Evolutionary conservation across 176 grass and related monocot species (phyloP).

Genomic region (Bonia amplexicaulis): DNA sequence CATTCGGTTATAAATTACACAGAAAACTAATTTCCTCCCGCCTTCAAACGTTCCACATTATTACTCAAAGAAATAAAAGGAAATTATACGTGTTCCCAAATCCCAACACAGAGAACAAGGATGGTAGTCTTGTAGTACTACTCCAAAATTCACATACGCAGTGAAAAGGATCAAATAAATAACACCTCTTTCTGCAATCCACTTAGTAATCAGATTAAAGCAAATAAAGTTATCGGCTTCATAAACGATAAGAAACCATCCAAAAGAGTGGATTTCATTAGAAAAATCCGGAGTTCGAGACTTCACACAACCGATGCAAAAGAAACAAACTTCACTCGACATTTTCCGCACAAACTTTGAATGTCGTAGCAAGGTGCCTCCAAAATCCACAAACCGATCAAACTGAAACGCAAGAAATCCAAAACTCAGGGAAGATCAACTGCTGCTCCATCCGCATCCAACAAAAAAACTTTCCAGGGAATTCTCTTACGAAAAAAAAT

Average conservation of each 20-base stretch:
- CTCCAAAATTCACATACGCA: background rate
- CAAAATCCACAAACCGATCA: slow-evolving; percentile 12
- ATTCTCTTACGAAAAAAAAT: background rate
- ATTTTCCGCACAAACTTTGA: background rate
- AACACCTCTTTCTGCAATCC: background rate
- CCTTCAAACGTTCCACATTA: background rate
- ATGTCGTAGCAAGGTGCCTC: background rate
- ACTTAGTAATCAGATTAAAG: slow-evolving; percentile 6
- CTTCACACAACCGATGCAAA: background rate
- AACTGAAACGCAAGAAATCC: background rate
- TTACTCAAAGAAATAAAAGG: background rate
- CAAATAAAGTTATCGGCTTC: slow-evolving; percentile 6
- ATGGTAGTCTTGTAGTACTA: background rate
- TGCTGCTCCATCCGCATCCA: background rate
- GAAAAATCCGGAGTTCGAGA: background rate
- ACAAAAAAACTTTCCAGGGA: background rate
- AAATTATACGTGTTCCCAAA: background rate
- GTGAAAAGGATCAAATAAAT: background rate
- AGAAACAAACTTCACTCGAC: background rate
- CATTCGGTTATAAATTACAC: background rate
- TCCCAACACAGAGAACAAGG: background rate
- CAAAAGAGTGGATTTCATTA: background rate
- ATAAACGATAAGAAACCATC: background rate
- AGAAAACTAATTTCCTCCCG: background rate
- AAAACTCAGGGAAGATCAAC: background rate